Conservation (phyloP, 2,329 filamentous ascomycete genomes). For the Lachnellula cervina region DNA sequence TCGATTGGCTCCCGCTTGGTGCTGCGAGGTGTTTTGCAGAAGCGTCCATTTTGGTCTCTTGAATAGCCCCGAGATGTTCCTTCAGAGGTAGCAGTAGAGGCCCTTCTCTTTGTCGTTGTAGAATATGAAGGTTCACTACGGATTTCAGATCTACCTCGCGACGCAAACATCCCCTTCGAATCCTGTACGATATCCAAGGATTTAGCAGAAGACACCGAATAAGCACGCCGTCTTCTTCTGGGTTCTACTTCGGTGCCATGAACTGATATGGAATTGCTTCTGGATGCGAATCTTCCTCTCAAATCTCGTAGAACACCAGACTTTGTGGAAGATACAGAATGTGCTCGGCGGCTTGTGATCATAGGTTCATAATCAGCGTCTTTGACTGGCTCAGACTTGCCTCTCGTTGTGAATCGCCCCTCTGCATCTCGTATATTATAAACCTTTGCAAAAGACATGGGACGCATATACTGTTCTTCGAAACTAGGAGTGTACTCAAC, state of each 20-base stretch:
- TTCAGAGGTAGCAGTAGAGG: not conserved
- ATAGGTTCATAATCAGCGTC: not conserved
- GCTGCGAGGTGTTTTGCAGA: not conserved
- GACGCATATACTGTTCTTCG: no score
- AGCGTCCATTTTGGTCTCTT: not conserved
- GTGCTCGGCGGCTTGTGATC: not conserved
- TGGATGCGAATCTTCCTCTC: slow-evolving; percentile 7
- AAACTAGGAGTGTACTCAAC: no score
- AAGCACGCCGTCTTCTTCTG: no score
- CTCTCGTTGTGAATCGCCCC: no score
- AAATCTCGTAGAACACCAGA: slow-evolving; percentile 3
- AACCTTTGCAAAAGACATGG: no score
- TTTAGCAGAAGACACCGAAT: no score
- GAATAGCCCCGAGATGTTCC: not conserved
- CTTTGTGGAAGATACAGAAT: not conserved
- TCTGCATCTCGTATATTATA: no score
- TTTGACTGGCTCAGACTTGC: not conserved
- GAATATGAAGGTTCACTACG: not conserved
- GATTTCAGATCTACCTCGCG: not conserved
- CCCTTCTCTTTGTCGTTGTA: not conserved
- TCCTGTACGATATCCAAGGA: no score
- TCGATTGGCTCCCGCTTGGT: not conserved
- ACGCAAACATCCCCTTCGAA: not conserved
- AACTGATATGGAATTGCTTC: no score
- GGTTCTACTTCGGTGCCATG: no score